Percentiles rank a stretch among this genome's conserved stretches.
Evolutionary conservation across 176 grass and related monocot genomes (phyloP).

Genomic region (Poa pratensis): DNA sequence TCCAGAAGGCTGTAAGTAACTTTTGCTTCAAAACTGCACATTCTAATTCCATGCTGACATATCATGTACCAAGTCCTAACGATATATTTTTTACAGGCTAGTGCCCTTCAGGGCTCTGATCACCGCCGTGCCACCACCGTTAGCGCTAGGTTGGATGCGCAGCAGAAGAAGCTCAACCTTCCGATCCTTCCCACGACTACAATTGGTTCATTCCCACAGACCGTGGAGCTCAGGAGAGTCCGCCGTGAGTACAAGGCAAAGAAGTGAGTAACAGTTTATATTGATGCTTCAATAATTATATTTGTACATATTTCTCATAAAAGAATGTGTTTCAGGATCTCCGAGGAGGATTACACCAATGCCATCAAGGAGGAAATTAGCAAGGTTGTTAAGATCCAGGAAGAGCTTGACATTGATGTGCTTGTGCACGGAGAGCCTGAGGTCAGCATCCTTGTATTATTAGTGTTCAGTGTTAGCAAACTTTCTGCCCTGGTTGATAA

Average conservation of each 20-base stretch:
- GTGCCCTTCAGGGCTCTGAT: slow-evolving; percentile 79
- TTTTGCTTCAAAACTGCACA: background rate
- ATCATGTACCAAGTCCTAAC: slow-evolving; percentile 15
- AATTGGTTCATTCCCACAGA: slow-evolving; percentile 91
- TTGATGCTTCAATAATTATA: background rate
- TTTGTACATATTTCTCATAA: slow-evolving; percentile 23
- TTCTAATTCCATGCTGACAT: slow-evolving; percentile 21
- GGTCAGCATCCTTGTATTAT: slow-evolving; percentile 46
- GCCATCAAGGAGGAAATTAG: slow-evolving; percentile 95
- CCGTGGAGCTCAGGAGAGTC: slow-evolving; percentile 83
- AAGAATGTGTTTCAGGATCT: slow-evolving; percentile 59
- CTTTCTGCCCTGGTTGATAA: background rate
- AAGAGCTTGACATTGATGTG: slow-evolving; percentile 94
- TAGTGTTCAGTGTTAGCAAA: background rate
- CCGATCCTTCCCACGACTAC: slow-evolving; percentile 86
- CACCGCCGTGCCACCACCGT: slow-evolving; percentile 79
- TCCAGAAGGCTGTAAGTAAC: slow-evolving; percentile 84
- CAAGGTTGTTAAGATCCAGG: slow-evolving; percentile 95
- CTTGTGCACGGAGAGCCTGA: slow-evolving; percentile 94
- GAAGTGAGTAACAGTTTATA: slow-evolving; percentile 53
- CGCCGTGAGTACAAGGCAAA: slow-evolving; percentile 96
- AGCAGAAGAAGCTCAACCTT: slow-evolving; percentile 93
- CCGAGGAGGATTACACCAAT: slow-evolving; percentile 76
- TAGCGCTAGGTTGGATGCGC: slow-evolving; percentile 69
- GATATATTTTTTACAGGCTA: slow-evolving; percentile 59